Evolutionary conservation across 176 grass and related monocot species (phyloP).

Genomic region (Paspalum vaginatum): DNA sequence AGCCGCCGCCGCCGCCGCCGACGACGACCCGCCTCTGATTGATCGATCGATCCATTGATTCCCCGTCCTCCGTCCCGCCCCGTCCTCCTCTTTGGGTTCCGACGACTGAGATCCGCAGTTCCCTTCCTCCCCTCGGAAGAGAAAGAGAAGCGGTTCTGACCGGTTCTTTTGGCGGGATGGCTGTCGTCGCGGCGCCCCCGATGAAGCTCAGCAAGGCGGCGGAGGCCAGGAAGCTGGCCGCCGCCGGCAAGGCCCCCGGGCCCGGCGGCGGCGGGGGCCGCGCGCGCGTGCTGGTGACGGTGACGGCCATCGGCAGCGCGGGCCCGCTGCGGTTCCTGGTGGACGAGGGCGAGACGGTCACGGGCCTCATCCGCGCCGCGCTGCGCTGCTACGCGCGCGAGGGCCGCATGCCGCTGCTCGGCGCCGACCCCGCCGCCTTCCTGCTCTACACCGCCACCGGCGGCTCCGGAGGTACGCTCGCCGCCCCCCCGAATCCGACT

Average conservation of each 20-base stretch:
- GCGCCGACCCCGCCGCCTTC: constrained; percentile 51
- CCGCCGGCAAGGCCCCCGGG: constrained; percentile 36
- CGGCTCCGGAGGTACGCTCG: constrained; percentile 78
- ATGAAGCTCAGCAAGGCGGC: too few relatives aligned
- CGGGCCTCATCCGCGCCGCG: constrained; percentile 49
- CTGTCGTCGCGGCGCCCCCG: too few relatives aligned
- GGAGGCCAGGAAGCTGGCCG: neutral
- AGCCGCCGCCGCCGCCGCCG: neutral
- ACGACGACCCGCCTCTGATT: neutral
- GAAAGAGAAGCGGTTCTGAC: too few relatives aligned
- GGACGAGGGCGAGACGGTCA: constrained; percentile 61
- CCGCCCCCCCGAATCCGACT: too few relatives aligned
- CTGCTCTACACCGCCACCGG: constrained; percentile 65
- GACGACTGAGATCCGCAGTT: neutral
- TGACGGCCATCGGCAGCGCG: constrained; percentile 79
- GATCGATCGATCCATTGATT: neutral
- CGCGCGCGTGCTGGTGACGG: constrained; percentile 58
- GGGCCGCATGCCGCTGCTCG: constrained; percentile 68
- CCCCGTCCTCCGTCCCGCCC: neutral
- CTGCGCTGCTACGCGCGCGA: constrained; percentile 68
- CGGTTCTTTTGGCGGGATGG: too few relatives aligned
- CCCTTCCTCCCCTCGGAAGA: too few relatives aligned
- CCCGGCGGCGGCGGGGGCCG: constrained; percentile 14
- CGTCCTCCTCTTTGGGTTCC: neutral
- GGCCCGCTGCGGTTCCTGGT: constrained; percentile 72